Evolutionary conservation across 805 yeast species (phyloP), one percentile per base, ranked within the genome.

Genomic region (Wickerhamiella azyma): DNA sequence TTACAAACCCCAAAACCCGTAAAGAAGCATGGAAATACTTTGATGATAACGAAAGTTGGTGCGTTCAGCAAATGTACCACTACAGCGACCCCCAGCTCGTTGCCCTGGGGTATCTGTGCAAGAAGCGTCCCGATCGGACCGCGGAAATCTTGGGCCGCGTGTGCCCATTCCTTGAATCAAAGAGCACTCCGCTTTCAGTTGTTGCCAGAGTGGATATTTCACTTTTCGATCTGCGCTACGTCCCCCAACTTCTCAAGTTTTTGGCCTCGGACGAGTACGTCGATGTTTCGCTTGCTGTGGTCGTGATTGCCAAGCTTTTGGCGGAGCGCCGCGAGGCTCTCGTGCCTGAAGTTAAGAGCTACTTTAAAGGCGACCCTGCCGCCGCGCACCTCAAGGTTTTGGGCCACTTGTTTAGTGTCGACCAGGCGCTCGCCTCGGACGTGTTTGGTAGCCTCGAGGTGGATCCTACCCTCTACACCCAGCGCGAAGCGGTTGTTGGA

Each of bases 381-480:
- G 39, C 30, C 35, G 5, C 39, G 6, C 43, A 29, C 9, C 44
- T 46, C 11, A 40, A 41, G 30, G 64, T 57, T 10, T 61, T 60
- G 47, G 50, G 59, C 3, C 50, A 55, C 10, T 43, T 62, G 13
- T 56, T 55, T 39, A 63, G 59, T 28, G 42, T 60, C 18, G 50
- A 60, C 43, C 54, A 57, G 2, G 48, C 33, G 18, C 37, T 56
- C 11, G 65, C 57, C 2, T 51, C 50, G 11, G 45, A 43, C 13
- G 29, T 62, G 10, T 62, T 62, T 38, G 51, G 43, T n/a, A 43
- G 40, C 19, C 37, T 55, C 26, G 54, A 51, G 26, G 41, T 48
- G 26, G 17, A 41, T 24, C 33, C 38, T 2, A 26, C 46, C 48
- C 49, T 43, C 38, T 54, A 37, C 26, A 49, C 10, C 21, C 52